A percentile compares a stretch with the other conserved stretches of the same genome.
Conservation (phyloP, 192 early-diverging fungal species). For the Gryganskiella cystojenkinii region DNA sequence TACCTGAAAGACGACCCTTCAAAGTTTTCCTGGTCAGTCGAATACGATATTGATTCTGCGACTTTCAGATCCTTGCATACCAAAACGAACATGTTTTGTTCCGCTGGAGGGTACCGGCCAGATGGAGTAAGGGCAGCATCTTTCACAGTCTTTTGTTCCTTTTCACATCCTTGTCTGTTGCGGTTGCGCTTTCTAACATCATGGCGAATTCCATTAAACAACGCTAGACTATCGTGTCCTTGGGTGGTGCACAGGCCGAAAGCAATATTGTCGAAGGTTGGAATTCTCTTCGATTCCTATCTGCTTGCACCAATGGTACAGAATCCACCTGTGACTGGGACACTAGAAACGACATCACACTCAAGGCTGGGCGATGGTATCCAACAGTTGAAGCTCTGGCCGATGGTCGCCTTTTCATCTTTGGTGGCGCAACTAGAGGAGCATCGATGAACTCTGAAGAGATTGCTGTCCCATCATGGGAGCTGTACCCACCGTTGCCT, state of each 20-base stretch:
- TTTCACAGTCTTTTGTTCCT: background rate
- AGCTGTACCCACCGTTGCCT: conserved; percentile 56
- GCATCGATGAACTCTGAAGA: conserved; percentile 50
- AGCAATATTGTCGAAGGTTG: conserved; percentile 44
- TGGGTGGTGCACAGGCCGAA: conserved; percentile 57
- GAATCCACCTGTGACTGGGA: conserved; percentile 57
- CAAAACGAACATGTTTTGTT: conserved; percentile 62
- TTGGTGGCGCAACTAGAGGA: conserved; percentile 61
- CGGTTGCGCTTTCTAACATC: background rate
- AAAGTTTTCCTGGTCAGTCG: conserved; percentile 51
- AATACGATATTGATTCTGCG: conserved; percentile 56
- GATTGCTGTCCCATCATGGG: conserved; percentile 54
- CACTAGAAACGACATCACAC: conserved; percentile 33
- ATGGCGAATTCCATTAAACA: background rate
- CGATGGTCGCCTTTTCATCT: conserved; percentile 59
- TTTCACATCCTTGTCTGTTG: background rate
- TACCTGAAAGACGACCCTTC: conserved; percentile 1
- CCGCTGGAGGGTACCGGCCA: conserved; percentile 58
- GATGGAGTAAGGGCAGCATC: conserved; percentile 56
- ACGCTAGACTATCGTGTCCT: conserved; percentile 50
- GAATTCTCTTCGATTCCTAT: conserved; percentile 56
- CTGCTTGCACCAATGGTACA: conserved; percentile 38
- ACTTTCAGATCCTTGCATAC: conserved; percentile 51
- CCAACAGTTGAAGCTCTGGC: conserved; percentile 59
- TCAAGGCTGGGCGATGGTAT: conserved; percentile 59